These are phyloP conservation scores for Digitaria exilis DNA, from an alignment of 202 grass and related monocot genomes.

Conservation along the genomic window DNA sequence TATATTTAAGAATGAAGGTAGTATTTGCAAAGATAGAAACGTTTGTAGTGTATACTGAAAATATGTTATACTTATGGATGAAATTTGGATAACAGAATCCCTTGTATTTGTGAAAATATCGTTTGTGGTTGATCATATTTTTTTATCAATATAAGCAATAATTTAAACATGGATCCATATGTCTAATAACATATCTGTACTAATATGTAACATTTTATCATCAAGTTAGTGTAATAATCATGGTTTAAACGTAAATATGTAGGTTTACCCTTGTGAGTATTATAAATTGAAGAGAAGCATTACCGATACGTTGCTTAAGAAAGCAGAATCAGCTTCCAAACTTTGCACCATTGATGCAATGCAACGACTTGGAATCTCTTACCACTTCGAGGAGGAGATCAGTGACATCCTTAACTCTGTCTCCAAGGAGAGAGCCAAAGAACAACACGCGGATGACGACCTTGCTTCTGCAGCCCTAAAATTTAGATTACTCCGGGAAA, in stretches of 20 bases:
- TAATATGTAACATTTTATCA: too few relatives aligned
- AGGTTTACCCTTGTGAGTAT: neutral
- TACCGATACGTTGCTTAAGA: neutral
- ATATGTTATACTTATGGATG: too few relatives aligned
- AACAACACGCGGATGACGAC: neutral
- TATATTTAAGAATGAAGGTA: too few relatives aligned
- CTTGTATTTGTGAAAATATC: too few relatives aligned
- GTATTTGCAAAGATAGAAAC: too few relatives aligned
- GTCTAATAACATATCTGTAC: too few relatives aligned
- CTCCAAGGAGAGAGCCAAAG: neutral
- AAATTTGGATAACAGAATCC: too few relatives aligned
- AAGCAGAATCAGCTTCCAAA: neutral
- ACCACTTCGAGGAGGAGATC: conserved; percentile 45
- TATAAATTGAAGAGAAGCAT: conserved; percentile 18
- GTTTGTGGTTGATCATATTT: too few relatives aligned
- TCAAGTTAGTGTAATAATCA: too few relatives aligned
- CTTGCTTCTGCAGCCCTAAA: conserved; percentile 25
- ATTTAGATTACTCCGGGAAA: conserved; percentile 52
- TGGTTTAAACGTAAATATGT: neutral
- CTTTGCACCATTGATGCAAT: conserved; percentile 28
- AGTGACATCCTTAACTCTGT: conserved; percentile 11
- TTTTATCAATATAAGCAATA: too few relatives aligned
- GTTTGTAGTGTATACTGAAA: too few relatives aligned
- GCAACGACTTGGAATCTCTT: conserved; percentile 42
- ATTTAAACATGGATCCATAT: too few relatives aligned